These are phyloP conservation scores for Yamadazyma kitorensis DNA, from an alignment of 805 yeast species.

Conservation along the genomic window DNA sequence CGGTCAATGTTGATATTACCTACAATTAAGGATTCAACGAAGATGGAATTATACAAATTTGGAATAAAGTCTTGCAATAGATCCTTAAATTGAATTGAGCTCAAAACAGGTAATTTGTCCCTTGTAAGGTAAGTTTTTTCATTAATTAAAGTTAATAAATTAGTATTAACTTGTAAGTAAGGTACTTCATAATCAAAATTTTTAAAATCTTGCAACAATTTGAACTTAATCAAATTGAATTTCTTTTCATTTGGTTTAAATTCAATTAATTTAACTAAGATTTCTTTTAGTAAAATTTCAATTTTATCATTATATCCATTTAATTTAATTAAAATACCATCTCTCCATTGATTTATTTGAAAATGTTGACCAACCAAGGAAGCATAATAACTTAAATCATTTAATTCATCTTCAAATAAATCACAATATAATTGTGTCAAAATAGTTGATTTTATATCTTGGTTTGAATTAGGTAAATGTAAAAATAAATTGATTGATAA, in stretches of 20 bases:
- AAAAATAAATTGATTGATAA: slow-evolving; percentile 66
- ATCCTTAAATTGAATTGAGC: slow-evolving; percentile 45
- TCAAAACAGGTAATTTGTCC: slow-evolving; percentile 54
- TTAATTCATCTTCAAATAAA: slow-evolving; percentile 69
- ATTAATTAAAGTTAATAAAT: slow-evolving; percentile 61
- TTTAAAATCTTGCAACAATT: slow-evolving; percentile 55
- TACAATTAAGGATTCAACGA: slow-evolving; percentile 66
- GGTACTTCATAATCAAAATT: slow-evolving; percentile 77
- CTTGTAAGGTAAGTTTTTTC: slow-evolving; percentile 66
- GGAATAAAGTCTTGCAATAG: slow-evolving; percentile 50
- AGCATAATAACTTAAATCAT: slow-evolving; percentile 80
- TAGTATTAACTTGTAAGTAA: slow-evolving; percentile 68
- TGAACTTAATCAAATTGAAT: slow-evolving; percentile 66
- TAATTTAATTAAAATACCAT: slow-evolving; percentile 66
- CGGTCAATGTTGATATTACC: slow-evolving; percentile 65
- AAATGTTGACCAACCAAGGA: slow-evolving; percentile 72
- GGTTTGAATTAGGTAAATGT: slow-evolving; percentile 60
- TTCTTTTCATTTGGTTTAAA: slow-evolving; percentile 55
- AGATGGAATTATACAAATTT: slow-evolving; percentile 45
- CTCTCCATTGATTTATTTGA: slow-evolving; percentile 55
- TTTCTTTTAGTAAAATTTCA: slow-evolving; percentile 55
- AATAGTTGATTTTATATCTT: slow-evolving; percentile 57
- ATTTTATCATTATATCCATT: slow-evolving; percentile 85
- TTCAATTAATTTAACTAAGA: slow-evolving; percentile 50
- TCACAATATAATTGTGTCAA: slow-evolving; percentile 64